Evolutionary conservation across 306 rosid species (phyloP).

Genomic region (Prosopis cineraria): DNA sequence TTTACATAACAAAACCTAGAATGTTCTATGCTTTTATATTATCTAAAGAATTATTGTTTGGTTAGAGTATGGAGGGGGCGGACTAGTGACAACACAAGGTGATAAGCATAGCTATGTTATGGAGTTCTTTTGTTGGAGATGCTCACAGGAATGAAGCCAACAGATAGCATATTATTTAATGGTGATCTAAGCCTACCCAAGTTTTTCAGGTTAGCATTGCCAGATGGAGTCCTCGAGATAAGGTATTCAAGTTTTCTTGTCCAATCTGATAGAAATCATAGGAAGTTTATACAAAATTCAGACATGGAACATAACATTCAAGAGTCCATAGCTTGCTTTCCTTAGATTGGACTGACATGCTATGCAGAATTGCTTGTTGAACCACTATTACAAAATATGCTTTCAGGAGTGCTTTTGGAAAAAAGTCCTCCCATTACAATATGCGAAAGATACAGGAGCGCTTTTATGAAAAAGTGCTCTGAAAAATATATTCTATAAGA

Average conservation of each 20-base stretch:
- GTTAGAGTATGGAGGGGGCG: background rate
- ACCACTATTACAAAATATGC: no score
- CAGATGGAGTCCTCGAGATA: background rate
- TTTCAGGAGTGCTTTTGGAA: no score
- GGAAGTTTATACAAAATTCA: background rate
- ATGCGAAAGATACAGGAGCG: no score
- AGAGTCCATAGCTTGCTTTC: background rate
- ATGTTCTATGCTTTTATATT: no score
- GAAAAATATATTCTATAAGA: no score
- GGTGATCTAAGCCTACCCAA: background rate
- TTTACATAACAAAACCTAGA: no score
- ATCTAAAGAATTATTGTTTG: background rate
- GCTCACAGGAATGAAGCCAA: background rate
- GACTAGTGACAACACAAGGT: background rate
- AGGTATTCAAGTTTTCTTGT: background rate
- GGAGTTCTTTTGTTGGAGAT: background rate
- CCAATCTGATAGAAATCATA: background rate
- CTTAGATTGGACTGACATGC: background rate
- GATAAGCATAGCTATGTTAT: background rate
- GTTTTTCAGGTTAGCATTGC: background rate
- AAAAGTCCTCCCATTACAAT: no score
- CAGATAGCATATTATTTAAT: background rate
- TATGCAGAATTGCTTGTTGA: background rate
- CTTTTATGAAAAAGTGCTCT: no score
- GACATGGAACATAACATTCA: background rate